Evolutionary conservation across 768 basidiomycete species (phyloP), one percentile per base, ranked within the genome.

Genomic region (Amanita rimosa): DNA sequence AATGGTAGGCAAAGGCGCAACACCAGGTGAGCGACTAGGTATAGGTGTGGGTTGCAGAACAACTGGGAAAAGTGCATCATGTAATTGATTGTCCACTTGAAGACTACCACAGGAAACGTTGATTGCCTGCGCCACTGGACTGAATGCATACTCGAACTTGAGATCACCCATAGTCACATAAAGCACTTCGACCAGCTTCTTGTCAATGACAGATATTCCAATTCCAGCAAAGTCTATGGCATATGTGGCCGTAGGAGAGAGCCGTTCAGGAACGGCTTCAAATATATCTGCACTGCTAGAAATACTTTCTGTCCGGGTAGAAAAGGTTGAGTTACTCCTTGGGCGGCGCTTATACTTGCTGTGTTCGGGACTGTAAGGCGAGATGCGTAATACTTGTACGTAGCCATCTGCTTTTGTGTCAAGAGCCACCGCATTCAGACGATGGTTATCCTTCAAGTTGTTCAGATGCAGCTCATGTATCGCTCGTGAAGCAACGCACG

Each of bases 51-150:
- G 95, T 60, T 98, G 95, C 38, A 98, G 70, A 48, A 98, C 81
- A 48, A 98, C 93, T 2, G 96, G 93, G 69, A 83, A 99, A 10
- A 94, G 61, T 14, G 92, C 94, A 50, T 98, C 96, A 52, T 98
- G 95, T 10, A 99, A 76, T 61, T 99, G 96, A 60, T 98, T 99
- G 67, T 99, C 96, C 51, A 98, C 76, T 62, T 98, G 94, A 9
- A 99, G 72, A 56, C 75, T 82, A n/a, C 86, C 89, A 59, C 85
- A 86, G 6, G 84, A 79, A 31, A 98, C 34, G 42, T 79, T 88
- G 46, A 93, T 71, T 1, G 87, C 77, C 57, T 94, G 90, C 4
- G 89, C 83, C 33, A 83, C 72, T 0, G 76, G 67, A 58, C 83
- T 94, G 58, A 86, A 78, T 36, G 74, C 77, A 64, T 94, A 98